phyloP scores from a whole-genome alignment of 345 rosid genomes.

The Corchorus olitorius region DNA sequence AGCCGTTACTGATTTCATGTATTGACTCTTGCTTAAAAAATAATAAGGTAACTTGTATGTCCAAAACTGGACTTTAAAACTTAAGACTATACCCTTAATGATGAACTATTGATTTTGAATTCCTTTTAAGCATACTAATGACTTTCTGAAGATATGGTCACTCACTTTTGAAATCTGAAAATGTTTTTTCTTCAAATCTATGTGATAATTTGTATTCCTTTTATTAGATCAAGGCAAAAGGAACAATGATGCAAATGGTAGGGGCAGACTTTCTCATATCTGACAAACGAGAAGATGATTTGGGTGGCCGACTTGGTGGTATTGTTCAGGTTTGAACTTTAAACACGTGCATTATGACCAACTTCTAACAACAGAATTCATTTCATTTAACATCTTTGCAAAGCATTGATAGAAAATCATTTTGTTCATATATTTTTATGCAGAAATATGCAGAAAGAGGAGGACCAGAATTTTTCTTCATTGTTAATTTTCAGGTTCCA shows the following conservation, averaged over 20 bases:
- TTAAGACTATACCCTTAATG: no score
- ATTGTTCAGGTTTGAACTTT: constrained; percentile 62
- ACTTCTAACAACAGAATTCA: background rate
- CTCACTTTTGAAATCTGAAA: no score
- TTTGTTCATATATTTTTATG: constrained; percentile 11
- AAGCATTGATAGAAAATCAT: background rate
- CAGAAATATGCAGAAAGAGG: constrained; percentile 60
- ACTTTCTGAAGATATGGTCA: no score
- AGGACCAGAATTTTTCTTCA: constrained; percentile 78
- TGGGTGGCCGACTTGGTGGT: constrained; percentile 66
- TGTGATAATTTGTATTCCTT: background rate
- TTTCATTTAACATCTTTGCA: background rate
- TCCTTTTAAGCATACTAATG: no score
- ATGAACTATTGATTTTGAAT: no score
- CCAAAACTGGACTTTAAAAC: no score
- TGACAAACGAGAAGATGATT: constrained; percentile 67
- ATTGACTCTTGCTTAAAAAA: no score
- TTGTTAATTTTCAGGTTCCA: constrained; percentile 84
- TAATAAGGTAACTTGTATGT: no score
- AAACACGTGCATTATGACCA: background rate
- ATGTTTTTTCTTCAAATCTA: background rate
- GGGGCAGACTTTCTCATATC: constrained; percentile 98
- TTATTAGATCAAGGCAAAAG: constrained; percentile 64
- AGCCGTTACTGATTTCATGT: no score
- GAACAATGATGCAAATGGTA: constrained; percentile 78